Base-by-base conservation (phyloP, 192 early-diverging fungal genomes). In the Backusella australiensis region DNA sequence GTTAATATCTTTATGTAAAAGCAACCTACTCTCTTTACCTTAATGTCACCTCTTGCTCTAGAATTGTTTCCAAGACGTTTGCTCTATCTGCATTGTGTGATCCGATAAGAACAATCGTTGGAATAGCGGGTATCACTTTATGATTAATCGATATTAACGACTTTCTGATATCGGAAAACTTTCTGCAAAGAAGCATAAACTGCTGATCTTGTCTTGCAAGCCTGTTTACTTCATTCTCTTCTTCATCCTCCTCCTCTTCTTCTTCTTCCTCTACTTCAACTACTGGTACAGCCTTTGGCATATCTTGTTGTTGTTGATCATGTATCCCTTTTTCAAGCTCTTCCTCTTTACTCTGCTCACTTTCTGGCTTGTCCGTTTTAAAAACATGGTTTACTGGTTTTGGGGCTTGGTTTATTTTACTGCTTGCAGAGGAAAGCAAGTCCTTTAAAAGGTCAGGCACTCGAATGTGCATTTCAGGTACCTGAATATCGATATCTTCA, bases 101-200 rank as follows among this genome's bases (percentile, higher is more conserved):
- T 8, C 94, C 93, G 67, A 95, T 90, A 6, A 95, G 93, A 29
- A 96, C 94, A 53, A 95, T 94, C 80, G 92, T 93, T 5, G 97
- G 97, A n/a, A 99, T 80, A 75, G 89, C 90, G 52, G 97, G 88
- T 26, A 91, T 90, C 42, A 88, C 86, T 63, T 90, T 89, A 70
- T 86, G 89, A 74, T 93, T 86, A 73, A 99, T 93, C 4, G 92
- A 92, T 67, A 96, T 95, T 32, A 99, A 86, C 34, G 97, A 91
- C 73, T 93, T 97, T 72, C 97, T 90, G 36, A 99, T 92, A 80
- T 99, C 96, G 23, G 98, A 94, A 42, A 99, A 84, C 83, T 93
- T 95, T 78, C 94, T 96, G 11, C 95, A 98, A 74, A 99, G 80
- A 75, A 90, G 75, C 91, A 95, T 92, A 49, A 95, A 90, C 75